Base-by-base conservation (phyloP, 176 grass and related monocot genomes). In the Aegilops sharonensis region DNA sequence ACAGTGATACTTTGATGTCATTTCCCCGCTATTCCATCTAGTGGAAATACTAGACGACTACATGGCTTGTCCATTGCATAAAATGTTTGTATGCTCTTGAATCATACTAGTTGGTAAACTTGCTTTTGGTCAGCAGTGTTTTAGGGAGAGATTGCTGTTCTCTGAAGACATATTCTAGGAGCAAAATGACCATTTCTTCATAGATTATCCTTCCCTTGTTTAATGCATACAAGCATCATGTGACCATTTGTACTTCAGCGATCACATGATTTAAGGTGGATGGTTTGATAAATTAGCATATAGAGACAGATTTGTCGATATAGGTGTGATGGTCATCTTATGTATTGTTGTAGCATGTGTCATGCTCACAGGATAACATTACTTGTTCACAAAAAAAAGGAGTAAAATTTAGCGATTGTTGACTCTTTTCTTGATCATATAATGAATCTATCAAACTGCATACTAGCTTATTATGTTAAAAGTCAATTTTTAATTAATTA, bases 1-100 rank as follows among this genome's bases (percentile, higher is more conserved):
- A 40, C 40, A 42, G 1, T 37, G 67, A 72, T 9, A 62, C 48
- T 75, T 8, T 67, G 14, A 52, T 81, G 52, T 75, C 64, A 85
- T 68, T 64, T 70, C 29, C 14, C 54, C 73, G 4, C 36, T 78
- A 45, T 82, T 82, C 52, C 52, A 79, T 89, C 83, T 17, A 73
- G 64, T 47, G 14, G 20, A 23, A 80, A 84, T 7, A 50, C 5
- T 21, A 78, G 50, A 47, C 50, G 40, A 31, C 79, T 39, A n/a
- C 74, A 8, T 80, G 56, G 12, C 29, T 75, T 74, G 37, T 48
- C 47, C 20, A 81, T 23, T 75, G 30, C 15, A 24, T 84, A 76
- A 45, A 32, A 8, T 80, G 11, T 24, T 9, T 60, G 45, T 45
- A 82, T 77, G 31, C 39, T 70, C 72, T 76, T 85, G 18, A 75